Conservation (phyloP, 1,284 basidiomycete genomes). For the Earliella scabrosa region DNA sequence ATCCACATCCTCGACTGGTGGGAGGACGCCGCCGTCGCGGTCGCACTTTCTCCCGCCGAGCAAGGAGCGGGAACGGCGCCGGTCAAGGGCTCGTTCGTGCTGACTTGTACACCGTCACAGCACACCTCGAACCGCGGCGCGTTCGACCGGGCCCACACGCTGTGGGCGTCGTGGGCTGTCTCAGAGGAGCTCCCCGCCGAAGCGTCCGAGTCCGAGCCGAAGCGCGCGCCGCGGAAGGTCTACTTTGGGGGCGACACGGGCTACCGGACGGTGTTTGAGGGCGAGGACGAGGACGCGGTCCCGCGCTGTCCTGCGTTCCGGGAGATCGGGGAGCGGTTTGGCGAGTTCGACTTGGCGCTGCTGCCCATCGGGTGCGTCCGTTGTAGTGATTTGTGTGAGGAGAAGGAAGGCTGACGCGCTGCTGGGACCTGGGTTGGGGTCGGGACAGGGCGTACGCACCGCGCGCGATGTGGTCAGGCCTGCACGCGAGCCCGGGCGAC, state of each 20-base stretch:
- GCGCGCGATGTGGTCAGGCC: slow-evolving; percentile 56
- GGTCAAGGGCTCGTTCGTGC: slow-evolving; percentile 15
- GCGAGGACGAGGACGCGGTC: slow-evolving; percentile 53
- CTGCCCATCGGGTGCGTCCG: slow-evolving; percentile 46
- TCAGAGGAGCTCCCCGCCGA: slow-evolving; percentile 37
- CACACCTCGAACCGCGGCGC: slow-evolving; percentile 52
- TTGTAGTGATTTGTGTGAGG: no score
- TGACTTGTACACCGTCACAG: slow-evolving; percentile 51
- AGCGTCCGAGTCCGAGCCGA: no score
- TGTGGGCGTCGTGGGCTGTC: slow-evolving; percentile 68
- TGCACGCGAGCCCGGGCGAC: slow-evolving; percentile 66
- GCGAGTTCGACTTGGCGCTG: slow-evolving; percentile 63
- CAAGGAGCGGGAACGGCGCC: no score
- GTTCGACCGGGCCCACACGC: slow-evolving; percentile 53
- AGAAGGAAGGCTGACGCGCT: no score
- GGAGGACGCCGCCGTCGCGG: slow-evolving; percentile 30
- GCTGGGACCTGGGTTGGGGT: no score
- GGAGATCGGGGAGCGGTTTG: slow-evolving; percentile 65
- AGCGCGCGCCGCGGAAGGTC: slow-evolving; percentile 8
- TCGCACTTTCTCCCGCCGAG: slow-evolving; percentile 7
- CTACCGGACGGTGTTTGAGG: slow-evolving; percentile 50
- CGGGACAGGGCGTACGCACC: slow-evolving; percentile 61
- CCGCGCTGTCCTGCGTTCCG: slow-evolving; percentile 72
- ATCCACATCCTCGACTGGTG: slow-evolving; percentile 78
- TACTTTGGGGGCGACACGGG: slow-evolving; percentile 70